phyloP scores from a whole-genome alignment of 2,329 filamentous ascomycete genomes.

The Alternaria arbusti region DNA sequence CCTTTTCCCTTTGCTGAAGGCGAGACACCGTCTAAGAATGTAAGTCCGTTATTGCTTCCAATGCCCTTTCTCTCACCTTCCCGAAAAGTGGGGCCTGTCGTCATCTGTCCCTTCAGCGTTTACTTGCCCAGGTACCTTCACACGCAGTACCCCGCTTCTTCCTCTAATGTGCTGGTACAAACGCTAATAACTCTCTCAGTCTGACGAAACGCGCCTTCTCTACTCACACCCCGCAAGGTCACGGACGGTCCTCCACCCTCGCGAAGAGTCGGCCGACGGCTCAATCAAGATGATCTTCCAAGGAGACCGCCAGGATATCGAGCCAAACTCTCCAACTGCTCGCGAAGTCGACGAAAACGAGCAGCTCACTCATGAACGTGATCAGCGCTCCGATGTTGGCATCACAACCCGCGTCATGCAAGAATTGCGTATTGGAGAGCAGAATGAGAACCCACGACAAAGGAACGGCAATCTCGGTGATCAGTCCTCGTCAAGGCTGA shows the following conservation, averaged over 20 bases:
- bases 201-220: slow-evolving; percentile 30
- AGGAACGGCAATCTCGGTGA: slow-evolving; percentile 11
- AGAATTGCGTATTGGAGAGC: slow-evolving; percentile 23
- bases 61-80: slow-evolving; percentile 14
- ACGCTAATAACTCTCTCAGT: slow-evolving; percentile 27
- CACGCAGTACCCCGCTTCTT: neutral
- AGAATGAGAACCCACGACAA: neutral
- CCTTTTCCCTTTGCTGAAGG: slow-evolving; percentile 21
- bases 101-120: slow-evolving; percentile 1
- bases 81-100: slow-evolving; percentile 5
- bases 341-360: slow-evolving; percentile 9
- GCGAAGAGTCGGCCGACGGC: slow-evolving; percentile 20
- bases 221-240: slow-evolving; percentile 23
- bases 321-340: slow-evolving; percentile 19
- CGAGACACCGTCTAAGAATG: slow-evolving; percentile 39
- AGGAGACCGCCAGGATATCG: slow-evolving; percentile 28
- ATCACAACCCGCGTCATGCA: slow-evolving; percentile 26
- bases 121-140: slow-evolving; percentile 8
- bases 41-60: slow-evolving; percentile 29
- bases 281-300: slow-evolving; percentile 36
- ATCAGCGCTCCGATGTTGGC: slow-evolving; percentile 6
- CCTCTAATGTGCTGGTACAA: neutral
- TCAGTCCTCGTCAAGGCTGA: slow-evolving; percentile 33
- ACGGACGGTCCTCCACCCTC: slow-evolving; percentile 2
- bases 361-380: slow-evolving; percentile 1